phyloP scores from a whole-genome alignment of 495 filamentous ascomycete genomes.

The Poronia punctata region DNA sequence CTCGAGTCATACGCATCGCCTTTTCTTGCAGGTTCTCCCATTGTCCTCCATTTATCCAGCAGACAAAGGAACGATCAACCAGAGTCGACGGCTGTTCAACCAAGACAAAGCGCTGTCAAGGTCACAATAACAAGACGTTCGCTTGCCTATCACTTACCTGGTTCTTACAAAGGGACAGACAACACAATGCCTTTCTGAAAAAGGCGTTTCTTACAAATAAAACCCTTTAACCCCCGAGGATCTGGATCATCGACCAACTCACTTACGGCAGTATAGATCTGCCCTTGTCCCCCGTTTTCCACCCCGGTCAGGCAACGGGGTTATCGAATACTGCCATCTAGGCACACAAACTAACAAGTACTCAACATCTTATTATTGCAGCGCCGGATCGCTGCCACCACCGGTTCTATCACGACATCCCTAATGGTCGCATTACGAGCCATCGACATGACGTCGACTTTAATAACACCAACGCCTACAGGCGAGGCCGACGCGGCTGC shows the following conservation, averaged over 20 bases:
- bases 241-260: slow-evolving; percentile 14
- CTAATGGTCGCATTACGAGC: slow-evolving; percentile 21
- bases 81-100: too few species aligned
- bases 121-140: too few species aligned
- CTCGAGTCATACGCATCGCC: too few species aligned
- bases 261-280: slow-evolving; percentile 16
- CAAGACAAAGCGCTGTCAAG: too few species aligned
- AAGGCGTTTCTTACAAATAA: slow-evolving; percentile 10
- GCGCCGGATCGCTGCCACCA: slow-evolving; percentile 25
- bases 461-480: slow-evolving; percentile 8
- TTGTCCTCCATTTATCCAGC: too few species aligned
- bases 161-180: too few species aligned
- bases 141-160: too few species aligned
- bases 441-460: slow-evolving; percentile 1
- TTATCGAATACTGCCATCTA: slow-evolving; percentile 8
- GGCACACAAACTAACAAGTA: slow-evolving; percentile 8
- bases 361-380: slow-evolving; percentile 20
- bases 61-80: too few species aligned
- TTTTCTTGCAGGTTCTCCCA: too few species aligned
- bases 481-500: slow-evolving; percentile 13
- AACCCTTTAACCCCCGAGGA: slow-evolving; percentile 17
- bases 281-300: slow-evolving; percentile 13
- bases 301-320: slow-evolving; percentile 6
- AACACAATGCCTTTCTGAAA: too few species aligned
- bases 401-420: slow-evolving; percentile 18